Base-by-base conservation (phyloP, 2,329 filamentous ascomycete species). In the Pestalotiopsis sp. region DNA sequence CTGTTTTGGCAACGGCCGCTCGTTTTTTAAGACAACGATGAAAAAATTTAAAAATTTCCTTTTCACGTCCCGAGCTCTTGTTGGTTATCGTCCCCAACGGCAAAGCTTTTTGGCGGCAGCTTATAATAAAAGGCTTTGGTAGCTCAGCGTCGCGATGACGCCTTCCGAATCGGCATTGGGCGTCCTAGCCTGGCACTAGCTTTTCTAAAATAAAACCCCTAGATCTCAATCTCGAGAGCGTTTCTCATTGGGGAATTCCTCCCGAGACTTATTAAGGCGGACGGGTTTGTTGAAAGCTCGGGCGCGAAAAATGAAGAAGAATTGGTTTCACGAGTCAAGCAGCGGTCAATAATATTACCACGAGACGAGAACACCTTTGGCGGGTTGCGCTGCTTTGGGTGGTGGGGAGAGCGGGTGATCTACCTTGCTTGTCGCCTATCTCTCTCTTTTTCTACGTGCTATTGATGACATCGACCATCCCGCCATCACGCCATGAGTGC, bases 381-480 rank as follows among this genome's bases (percentile, higher is more conserved):
- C 45, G 17, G 45, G 45, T n/a, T n/a, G n/a, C 31, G 31, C 9
- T 36, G 45, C 45, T n/a, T 52, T 52, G 45, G 45, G 20, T n/a
- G 17, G 45, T 52, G 45, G 45, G 45, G 45, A 20, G 45, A 52
- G 45, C 45, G 17, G n/a, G 7, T n/a, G 45, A 52, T 52, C 45
- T 9, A n/a, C 20, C 45, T 52, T n/a, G 45, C 45, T 52, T n/a
- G 45, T 36, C 31, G 20, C 45, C 45, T 45, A 9, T 45, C 41
- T 17, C 11, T 52, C 17, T n/a, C 45, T 52, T 23, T 45, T n/a
- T 52, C 23, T 23, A 52, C 20, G 25, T 20, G 36, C 59, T 62
- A 3, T 62, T 23, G 27, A 62, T 62, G 59, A 62, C 59, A 62
- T 62, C 27, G 27, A 17, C n/a, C 57, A 59, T 59, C 57, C 23